Evolutionary conservation across 2,329 filamentous ascomycete genomes (phyloP).

Genomic region (Pestalotiopsis sp.): DNA sequence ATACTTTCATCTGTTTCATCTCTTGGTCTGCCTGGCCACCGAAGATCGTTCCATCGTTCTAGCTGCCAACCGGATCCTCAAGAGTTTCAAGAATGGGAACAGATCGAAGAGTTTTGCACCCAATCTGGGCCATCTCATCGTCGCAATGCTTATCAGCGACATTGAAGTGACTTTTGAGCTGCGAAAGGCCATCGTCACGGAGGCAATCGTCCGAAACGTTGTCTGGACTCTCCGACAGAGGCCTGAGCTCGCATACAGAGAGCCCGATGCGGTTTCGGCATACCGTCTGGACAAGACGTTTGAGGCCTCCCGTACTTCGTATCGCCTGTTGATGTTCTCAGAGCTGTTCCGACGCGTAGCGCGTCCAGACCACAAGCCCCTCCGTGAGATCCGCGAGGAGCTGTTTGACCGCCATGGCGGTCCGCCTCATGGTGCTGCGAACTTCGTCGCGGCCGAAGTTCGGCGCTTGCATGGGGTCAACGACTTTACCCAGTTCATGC

Average conservation of each 20-base stretch:
- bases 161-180: slow-evolving; percentile 38
- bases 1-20: slow-evolving; percentile 52
- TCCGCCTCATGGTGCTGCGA: slow-evolving; percentile 40
- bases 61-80: slow-evolving; percentile 40
- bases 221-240: slow-evolving; percentile 48
- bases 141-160: slow-evolving; percentile 46
- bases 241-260: slow-evolving; percentile 47
- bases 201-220: slow-evolving; percentile 51
- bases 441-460: slow-evolving; percentile 40
- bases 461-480: slow-evolving; percentile 41
- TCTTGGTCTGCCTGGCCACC: slow-evolving; percentile 47
- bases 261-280: slow-evolving; percentile 37
- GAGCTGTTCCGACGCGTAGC: slow-evolving; percentile 48
- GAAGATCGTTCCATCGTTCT: slow-evolving; percentile 34
- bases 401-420: slow-evolving; percentile 47
- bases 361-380: slow-evolving; percentile 34
- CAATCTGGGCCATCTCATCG: slow-evolving; percentile 48
- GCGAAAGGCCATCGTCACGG: slow-evolving; percentile 43
- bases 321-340: slow-evolving; percentile 53
- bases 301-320: slow-evolving; percentile 44
- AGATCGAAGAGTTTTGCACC: slow-evolving; percentile 42
- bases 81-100: slow-evolving; percentile 36
- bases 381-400: slow-evolving; percentile 40
- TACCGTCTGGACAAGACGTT: slow-evolving; percentile 50
- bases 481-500: slow-evolving; percentile 42